phyloP scores from a whole-genome alignment of 805 yeast species.

The Sugiyamaella qingdaonensis region DNA sequence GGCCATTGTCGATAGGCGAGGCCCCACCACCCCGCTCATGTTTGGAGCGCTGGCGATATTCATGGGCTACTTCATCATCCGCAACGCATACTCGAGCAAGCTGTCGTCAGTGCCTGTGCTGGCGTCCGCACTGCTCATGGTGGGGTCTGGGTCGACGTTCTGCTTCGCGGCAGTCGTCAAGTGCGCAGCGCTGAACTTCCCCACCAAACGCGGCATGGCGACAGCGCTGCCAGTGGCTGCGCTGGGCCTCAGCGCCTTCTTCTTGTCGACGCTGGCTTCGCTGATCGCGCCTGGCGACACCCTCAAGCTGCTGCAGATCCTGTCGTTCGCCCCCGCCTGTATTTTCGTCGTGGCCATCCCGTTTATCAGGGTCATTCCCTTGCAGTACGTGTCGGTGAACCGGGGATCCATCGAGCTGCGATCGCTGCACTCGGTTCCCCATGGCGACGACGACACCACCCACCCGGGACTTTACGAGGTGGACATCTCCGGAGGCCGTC shows the following conservation, averaged over 20 bases:
- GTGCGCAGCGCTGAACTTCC: conserved; percentile 67
- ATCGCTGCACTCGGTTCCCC: background rate
- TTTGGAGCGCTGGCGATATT: conserved; percentile 48
- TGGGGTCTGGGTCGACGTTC: conserved; percentile 69
- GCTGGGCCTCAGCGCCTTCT: conserved; percentile 69
- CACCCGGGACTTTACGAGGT: background rate
- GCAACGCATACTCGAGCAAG: conserved; percentile 44
- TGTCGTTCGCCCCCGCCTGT: conserved; percentile 19
- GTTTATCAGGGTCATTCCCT: conserved; percentile 17
- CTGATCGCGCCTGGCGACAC: conserved; percentile 33
- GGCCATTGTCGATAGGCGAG: conserved; percentile 54
- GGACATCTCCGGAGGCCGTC: conserved; percentile 18
- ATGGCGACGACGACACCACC: background rate
- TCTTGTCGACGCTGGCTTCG: conserved; percentile 52
- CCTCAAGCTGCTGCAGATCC: conserved; percentile 16
- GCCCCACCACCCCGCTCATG: conserved; percentile 48
- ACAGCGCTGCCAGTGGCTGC: conserved; percentile 72
- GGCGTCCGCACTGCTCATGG: conserved; percentile 45
- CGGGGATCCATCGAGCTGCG: conserved; percentile 10
- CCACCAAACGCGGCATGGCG: conserved; percentile 65
- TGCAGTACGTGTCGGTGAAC: conserved; percentile 7
- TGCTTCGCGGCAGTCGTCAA: conserved; percentile 62
- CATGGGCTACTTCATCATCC: conserved; percentile 54
- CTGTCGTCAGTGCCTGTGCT: conserved; percentile 37
- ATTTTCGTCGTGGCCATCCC: conserved; percentile 16